Conservation (phyloP, 495 filamentous ascomycete species). For the Trichoderma reesei region DNA sequence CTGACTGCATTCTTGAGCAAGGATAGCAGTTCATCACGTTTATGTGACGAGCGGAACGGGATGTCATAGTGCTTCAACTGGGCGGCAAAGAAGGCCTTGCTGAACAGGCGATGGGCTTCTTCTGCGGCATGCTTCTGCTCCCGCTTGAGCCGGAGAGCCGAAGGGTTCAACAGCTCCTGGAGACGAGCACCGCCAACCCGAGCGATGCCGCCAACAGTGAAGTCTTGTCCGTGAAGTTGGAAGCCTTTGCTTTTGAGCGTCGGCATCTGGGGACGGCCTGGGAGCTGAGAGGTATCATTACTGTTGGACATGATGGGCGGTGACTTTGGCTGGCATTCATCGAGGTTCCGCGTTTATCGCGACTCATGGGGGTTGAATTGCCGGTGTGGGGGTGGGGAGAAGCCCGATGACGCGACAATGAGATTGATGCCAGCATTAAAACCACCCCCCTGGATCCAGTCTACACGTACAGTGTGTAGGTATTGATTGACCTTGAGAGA, state of each 20-base stretch:
- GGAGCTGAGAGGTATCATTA: background rate
- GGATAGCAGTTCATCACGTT: background rate
- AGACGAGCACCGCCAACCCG: background rate
- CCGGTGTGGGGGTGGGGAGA: too few species aligned
- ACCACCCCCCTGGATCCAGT: too few species aligned
- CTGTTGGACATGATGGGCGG: background rate
- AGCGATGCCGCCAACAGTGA: background rate
- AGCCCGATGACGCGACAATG: too few species aligned
- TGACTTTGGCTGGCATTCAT: too few species aligned
- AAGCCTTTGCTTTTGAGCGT: background rate
- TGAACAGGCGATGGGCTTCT: background rate
- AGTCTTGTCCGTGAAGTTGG: background rate
- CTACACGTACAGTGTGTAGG: too few species aligned
- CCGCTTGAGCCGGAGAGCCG: background rate
- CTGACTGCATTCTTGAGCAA: background rate
- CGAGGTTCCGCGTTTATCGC: too few species aligned
- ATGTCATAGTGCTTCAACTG: background rate
- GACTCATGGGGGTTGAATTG: too few species aligned
- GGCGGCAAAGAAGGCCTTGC: background rate
- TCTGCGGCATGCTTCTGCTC: background rate
- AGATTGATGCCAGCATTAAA: too few species aligned
- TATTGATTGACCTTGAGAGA: too few species aligned
- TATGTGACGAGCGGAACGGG: background rate
- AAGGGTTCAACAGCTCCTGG: background rate
- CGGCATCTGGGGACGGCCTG: background rate